Conservation (phyloP, 192 early-diverging fungal genomes). For the Backusella luteola region DNA sequence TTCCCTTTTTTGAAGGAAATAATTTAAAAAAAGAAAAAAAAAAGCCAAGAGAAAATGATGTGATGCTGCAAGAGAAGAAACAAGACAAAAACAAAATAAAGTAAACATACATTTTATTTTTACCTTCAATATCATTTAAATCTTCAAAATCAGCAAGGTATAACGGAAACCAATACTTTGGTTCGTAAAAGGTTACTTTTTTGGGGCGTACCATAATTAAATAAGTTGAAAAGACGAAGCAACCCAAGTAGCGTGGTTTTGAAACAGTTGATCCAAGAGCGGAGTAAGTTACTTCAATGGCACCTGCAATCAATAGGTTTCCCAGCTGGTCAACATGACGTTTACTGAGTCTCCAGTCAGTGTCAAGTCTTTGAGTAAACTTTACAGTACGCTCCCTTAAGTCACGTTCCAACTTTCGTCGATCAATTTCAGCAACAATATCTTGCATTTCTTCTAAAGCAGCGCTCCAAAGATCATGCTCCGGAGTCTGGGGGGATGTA, state of each 20-base stretch:
- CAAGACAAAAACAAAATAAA: conserved; percentile 5
- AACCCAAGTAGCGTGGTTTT: conserved; percentile 55
- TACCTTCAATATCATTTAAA: conserved; percentile 35
- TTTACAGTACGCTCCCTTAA: conserved; percentile 29
- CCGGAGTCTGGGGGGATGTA: conserved; percentile 39
- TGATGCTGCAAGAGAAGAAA: neutral
- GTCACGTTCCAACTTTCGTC: conserved; percentile 25
- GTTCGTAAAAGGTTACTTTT: conserved; percentile 45
- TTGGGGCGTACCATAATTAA: conserved; percentile 57
- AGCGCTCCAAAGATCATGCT: conserved; percentile 31
- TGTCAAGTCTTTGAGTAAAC: conserved; percentile 31
- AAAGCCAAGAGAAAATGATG: neutral
- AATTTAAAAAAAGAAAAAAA: neutral
- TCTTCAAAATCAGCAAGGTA: conserved; percentile 59
- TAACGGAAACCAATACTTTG: conserved; percentile 68
- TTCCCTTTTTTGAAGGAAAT: conserved; percentile 11
- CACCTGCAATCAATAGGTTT: conserved; percentile 42
- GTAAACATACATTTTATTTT: conserved; percentile 10
- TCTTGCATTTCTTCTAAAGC: conserved; percentile 36
- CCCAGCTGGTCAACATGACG: conserved; percentile 33
- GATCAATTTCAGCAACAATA: conserved; percentile 42
- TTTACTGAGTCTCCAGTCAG: conserved; percentile 34
- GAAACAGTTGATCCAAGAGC: conserved; percentile 26
- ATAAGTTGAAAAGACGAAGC: conserved; percentile 61
- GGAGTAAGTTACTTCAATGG: conserved; percentile 44